Conservation (phyloP, 352 stramenopile species). For the Pythium myriotylum region DNA sequence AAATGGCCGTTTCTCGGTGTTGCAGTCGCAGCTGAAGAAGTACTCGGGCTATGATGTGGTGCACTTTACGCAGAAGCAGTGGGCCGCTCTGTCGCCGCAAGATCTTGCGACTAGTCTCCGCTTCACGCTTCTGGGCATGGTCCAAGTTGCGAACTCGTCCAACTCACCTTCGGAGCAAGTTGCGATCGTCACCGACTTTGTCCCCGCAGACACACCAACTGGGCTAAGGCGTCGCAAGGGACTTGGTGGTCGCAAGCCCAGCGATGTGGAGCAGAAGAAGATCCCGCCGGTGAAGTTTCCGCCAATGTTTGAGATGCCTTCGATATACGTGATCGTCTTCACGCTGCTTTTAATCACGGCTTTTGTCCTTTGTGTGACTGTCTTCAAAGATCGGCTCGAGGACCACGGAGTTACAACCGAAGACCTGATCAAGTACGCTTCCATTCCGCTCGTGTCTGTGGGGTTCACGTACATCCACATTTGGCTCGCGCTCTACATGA, state of each 20-base stretch:
- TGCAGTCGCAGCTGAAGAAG: constrained; percentile 53
- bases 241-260: not conserved
- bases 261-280: constrained; percentile 25
- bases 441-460: constrained; percentile 86
- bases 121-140: constrained; percentile 87
- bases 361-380: constrained; percentile 73
- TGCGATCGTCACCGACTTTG: constrained; percentile 82
- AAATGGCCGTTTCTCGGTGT: constrained; percentile 61
- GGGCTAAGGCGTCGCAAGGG: constrained; percentile 19
- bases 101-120: constrained; percentile 78
- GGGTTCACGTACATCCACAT: constrained; percentile 96
- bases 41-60: constrained; percentile 71
- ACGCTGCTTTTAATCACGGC: constrained; percentile 55
- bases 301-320: constrained; percentile 79
- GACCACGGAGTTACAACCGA: constrained; percentile 59
- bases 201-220: constrained; percentile 38
- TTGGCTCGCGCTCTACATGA: constrained; percentile 97
- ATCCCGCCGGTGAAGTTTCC: constrained; percentile 72
- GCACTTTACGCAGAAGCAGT: constrained; percentile 62
- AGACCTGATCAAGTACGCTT: constrained; percentile 78
- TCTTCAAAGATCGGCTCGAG: constrained; percentile 59
- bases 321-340: constrained; percentile 52
- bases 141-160: constrained; percentile 64
- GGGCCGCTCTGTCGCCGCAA: constrained; percentile 55
- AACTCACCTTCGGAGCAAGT: constrained; percentile 47